Base-by-base conservation (phyloP, 192 early-diverging fungal genomes). In the Ambispora gerdemannii region DNA sequence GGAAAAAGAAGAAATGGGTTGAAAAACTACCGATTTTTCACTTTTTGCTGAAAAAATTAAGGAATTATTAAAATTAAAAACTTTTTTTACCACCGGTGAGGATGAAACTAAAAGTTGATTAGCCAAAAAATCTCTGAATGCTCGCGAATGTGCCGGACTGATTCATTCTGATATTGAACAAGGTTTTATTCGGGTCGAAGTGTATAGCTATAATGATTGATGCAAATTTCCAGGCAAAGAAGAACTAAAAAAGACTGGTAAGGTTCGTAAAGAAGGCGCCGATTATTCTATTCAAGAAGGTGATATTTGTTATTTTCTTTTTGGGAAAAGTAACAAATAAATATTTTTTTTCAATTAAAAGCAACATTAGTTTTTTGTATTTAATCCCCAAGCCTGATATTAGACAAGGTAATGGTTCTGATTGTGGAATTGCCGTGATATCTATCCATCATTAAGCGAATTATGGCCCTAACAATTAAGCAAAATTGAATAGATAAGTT, bases 71-170 rank as follows among this genome's bases (percentile, higher is more conserved):
- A 74, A 76, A 52, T 80, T 93, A n/a, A 75, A 83, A 43, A 87
- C 90, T 77, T 93, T 78, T 74, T 91, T 91, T 74, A 91, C 90
- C 3, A 86, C 85, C 30, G 91, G 91, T 30, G 82, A 78, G n/a
- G 83, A 87, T 34, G 91, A 94, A 79, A 89, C 93, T 6, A 78
- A 91, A 50, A 84, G 89, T 24, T 94, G 92, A 90, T 90, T 91
- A 24, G 87, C 70, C 3, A 73, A 78, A 31, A 81, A 86, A 62
- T 81, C 75, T 17, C 82, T 87, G 19, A 86, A 90, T 63, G 92
- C 92, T 15, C 92, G 91, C 8, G 88, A 92, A 59, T 81, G 82
- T 59, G 84, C 84, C 13, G 84, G 84, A 47, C 78, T 86, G 4
- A 86, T 86, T 38, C 84, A 86, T 62, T 80, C 89, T 31, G 92